Base-by-base conservation (phyloP, 495 filamentous ascomycete species). In the Penicillium steckii region DNA sequence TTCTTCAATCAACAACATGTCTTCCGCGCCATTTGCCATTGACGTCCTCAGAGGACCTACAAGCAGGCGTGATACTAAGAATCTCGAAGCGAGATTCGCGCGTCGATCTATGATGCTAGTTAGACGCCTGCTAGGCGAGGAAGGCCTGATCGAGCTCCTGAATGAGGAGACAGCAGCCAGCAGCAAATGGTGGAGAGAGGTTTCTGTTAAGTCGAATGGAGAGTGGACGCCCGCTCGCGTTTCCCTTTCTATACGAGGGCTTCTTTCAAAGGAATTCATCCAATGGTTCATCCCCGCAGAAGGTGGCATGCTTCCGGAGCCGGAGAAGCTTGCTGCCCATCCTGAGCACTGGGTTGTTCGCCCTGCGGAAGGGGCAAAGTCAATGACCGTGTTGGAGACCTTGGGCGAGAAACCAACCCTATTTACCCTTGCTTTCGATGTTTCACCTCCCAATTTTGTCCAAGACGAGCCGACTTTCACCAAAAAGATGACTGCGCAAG, bases 271-370 rank as follows among this genome's bases (percentile, higher is more conserved):
- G 17, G 26, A 44, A 2, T 44, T 44, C 22, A 21, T 44, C 24
- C 41, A 4, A 21, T 44, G 41, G 41, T 44, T 44, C 18, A 3
- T 21, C n/a, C 17, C 17, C 41, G 2, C 18, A 22, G 17, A 24
- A 21, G 18, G 21, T 8, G 18, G 41, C 17, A 44, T 22, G 41
- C 18, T 44, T 44, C 41, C 41, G 0, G 17, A 44, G 18, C 27
- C 27, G 3, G 27, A 30, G 27, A 44, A 22, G 41, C 41, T 44
- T 24, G 41, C 41, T 4, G 21, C 18, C 22, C 41, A 44, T 5
- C 41, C 41, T n/a, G 41, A 44, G 9, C 41, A 44, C n/a, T 44
- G 41, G 41, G 41, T 44, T 12, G 41, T 44, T 25, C 41, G 27
- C 3, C 27, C 27, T 10, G 9, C 27, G n/a, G n/a, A 8, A 3